Evolutionary conservation across 768 basidiomycete species (phyloP).

Genomic region (Tremella mesenterica): DNA sequence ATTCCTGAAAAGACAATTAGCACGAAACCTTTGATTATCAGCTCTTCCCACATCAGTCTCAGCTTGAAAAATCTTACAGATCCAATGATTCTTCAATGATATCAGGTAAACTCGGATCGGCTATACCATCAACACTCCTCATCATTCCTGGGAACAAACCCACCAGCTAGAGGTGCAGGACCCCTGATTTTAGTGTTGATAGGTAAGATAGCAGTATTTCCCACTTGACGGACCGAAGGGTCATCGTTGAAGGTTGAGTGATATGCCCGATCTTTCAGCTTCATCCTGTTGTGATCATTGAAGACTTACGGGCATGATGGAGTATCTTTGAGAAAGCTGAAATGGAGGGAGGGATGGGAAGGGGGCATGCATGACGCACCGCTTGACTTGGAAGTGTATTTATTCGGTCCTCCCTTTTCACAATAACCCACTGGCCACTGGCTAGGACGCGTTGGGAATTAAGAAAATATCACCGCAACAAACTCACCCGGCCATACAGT

Average conservation of each 20-base stretch:
- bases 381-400: not conserved
- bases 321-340: not conserved
- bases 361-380: not conserved
- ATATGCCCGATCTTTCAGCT: conserved; percentile 62
- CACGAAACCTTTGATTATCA: conserved; percentile 57
- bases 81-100: conserved; percentile 93
- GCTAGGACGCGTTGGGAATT: no score
- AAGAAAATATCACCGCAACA: no score
- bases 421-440: no score
- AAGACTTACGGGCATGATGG: conserved; percentile 18
- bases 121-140: conserved; percentile 47
- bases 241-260: conserved; percentile 80
- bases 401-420: not conserved
- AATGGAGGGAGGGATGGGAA: not conserved
- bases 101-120: conserved; percentile 68
- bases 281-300: not conserved
- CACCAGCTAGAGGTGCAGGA: conserved; percentile 62
- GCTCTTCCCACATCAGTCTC: not conserved
- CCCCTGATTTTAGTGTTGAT: conserved; percentile 87
- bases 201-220: conserved; percentile 81
- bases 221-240: conserved; percentile 69
- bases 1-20: conserved; percentile 97
- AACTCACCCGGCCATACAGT: no score
- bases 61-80: conserved; percentile 47
- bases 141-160: conserved; percentile 3